Evolutionary conservation across 78 protist species (phyloP).

Genomic region (Guillardia theta): DNA sequence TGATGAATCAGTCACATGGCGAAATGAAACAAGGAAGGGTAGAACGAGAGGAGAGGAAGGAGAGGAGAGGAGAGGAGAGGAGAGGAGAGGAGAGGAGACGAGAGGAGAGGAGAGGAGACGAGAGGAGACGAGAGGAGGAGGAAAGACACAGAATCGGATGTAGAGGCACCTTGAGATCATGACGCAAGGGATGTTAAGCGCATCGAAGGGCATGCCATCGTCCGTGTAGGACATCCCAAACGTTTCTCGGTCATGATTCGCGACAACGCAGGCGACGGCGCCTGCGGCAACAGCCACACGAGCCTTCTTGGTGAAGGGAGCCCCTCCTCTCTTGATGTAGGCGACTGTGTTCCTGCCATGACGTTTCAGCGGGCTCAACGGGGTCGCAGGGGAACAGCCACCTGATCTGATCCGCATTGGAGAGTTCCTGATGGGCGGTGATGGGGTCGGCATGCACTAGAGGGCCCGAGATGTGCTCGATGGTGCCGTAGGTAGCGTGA

Average conservation of each 20-base stretch:
- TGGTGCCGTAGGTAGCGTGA: background rate
- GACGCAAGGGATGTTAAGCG: constrained; percentile 27
- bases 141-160: background rate
- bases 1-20: no score
- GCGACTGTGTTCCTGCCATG: no score
- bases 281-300: constrained; percentile 37
- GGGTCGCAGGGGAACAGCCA: no score
- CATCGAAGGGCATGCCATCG: background rate
- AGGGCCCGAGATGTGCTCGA: background rate
- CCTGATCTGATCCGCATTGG: background rate
- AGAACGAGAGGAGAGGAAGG: background rate
- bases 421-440: background rate
- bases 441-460: background rate
- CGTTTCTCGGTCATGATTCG: background rate
- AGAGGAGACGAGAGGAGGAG: background rate
- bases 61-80: background rate
- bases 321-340: constrained; percentile 34
- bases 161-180: background rate
- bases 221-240: constrained; percentile 31
- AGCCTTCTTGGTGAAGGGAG: constrained; percentile 36
- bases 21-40: background rate
- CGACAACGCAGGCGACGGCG: background rate
- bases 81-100: background rate
- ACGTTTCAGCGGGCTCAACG: no score
- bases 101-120: background rate